Evolutionary conservation across 73 alveolate species (phyloP), one percentile per base, ranked within the genome.

Genomic region (Blepharisma stoltei): DNA sequence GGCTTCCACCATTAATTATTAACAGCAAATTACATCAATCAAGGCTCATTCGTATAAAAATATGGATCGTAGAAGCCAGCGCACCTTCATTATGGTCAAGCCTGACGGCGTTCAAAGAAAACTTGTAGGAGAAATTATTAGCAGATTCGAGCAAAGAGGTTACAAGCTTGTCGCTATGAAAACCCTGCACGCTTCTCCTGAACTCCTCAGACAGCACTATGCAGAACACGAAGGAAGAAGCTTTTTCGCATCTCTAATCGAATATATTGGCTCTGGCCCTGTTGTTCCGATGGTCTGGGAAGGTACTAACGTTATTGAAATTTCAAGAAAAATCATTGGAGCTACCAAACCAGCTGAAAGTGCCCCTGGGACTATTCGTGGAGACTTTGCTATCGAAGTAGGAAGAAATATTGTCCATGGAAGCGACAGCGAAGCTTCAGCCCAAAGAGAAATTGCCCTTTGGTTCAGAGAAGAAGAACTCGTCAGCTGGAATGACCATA

Each of bases 101-200:
- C 99, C 99, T 44, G 99, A 95, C 88, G 99, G 99, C 70, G 98
- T 94, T 88, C 97, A 94, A 86, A 94, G 99, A 93, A 97, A 99
- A 75, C 92, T 94, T 55, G 98, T 96, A 49, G 99, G 99, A 41
- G 94, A 90, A 68, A 92, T 95, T 89, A 66, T 95, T 80, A 55
- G 81, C 77, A 92, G 98, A 89, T 95, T 95, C 78, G 99, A 95
- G 83, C 87, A 82, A 68, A 94, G 92, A 85, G 99, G 99, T 46
- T 96, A 83, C 93, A 92, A 92, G 83, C 92, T 96, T 54, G 93
- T 92, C 83, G 98, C 98, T 80, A 71, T 96, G 84, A 96, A 96
- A 83, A 73, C 89, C 81, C 85, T 38, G 52, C 78, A 83, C 41
- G 97, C 99, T 70, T 79, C 93, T 67, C 85, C 84, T 82, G 96